Evolutionary conservation across 2,329 filamentous ascomycete species (phyloP), one percentile per base, ranked within the genome.

Genomic region (Botrytis cinerea): DNA sequence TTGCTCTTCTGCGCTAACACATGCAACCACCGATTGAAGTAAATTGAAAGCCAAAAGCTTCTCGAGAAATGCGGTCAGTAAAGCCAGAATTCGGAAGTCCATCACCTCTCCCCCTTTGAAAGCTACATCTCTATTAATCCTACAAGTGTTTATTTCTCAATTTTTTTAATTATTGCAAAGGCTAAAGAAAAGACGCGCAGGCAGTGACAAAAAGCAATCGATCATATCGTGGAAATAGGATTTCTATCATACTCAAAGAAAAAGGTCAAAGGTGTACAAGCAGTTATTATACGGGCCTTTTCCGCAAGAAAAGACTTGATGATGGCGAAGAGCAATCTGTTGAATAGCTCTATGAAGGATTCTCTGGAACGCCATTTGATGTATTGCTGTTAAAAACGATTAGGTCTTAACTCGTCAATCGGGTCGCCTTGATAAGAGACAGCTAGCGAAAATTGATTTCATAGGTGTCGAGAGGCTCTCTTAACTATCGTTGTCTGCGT

Each of bases 231-330:
- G 66, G 51, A 69, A 69, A 69, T 43, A 59, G 48, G 22, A 57
- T 69, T 57, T 69, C 66, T 48, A 69, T 57, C 51, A 59, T 32
- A 69, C 48, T 69, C 25, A 69, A n/a, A 69, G 66, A 57, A 57
- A 69, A 69, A 45, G 35, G 48, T 43, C 10, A n/a, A 69, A 69
- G 57, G 38, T 69, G 38, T 57, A 69, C 48, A 69, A 57, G 66
- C 35, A 57, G 57, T 69, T 69, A 9, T 18, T 38, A 57, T 38
- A 64, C 18, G 46, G 46, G 5, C 57, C 61, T 71, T 32, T 35
- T 28, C 57, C 66, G n/a, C 51, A 71, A n/a, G 51, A 61, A 25
- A 69, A 32, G 48, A 69, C 35, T 57, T 38, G 6, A 32, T 57
- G n/a, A 18, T 32, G n/a, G 28, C 32, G 48, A 7, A 57, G 48